Evolutionary conservation across 164 flowering plant genomes (phyloP), one percentile per base, ranked within the genome.

Genomic region (Vitis labrusca): DNA sequence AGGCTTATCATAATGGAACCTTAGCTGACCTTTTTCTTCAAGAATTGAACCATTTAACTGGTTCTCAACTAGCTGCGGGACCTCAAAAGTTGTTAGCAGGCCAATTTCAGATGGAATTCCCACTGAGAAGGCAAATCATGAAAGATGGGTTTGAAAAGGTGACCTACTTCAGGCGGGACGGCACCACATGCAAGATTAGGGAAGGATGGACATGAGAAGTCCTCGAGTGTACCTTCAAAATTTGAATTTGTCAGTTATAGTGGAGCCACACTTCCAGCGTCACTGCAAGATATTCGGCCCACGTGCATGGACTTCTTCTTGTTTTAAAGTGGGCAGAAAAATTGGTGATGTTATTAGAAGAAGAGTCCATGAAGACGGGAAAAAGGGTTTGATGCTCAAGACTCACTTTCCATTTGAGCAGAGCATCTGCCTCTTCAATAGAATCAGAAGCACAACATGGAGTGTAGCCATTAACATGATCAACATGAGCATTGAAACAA

Each of bases 21-120:
- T 73, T 52, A 73, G 10, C 5, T 55, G 17, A 9, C 71, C 72
- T 56, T 68, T 16, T 52, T 68, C 72, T 19, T 48, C 16, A 37
- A 78, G 81, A 68, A 78, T 75, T 9, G 72, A 48, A 5, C 74
- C 82, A 51, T n/a, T 61, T 6, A 72, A 15, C 11, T 72, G 53
- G 37, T 67, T 66, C 9, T 23, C 13, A 7, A 61, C 5, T 12
- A 73, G 32, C 11, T 37, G 66, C 3, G 67, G 66, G 0, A 51
- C 44, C 15, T 13, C 30, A 44, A 73, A 70, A 23, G 11, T 66
- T n/a, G 59, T 53, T 30, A 73, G 51, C 61, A 53, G 50, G 13
- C 75, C 66, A 10, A 66, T 66, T 44, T 73, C 71, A 2, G 48
- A 8, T 11, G 79, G 77, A 19, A 75, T 72, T 1, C 6, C 17